These are phyloP conservation scores for Chaetomium tenue DNA, from an alignment of 495 filamentous ascomycete species.

Conservation along the genomic window DNA sequence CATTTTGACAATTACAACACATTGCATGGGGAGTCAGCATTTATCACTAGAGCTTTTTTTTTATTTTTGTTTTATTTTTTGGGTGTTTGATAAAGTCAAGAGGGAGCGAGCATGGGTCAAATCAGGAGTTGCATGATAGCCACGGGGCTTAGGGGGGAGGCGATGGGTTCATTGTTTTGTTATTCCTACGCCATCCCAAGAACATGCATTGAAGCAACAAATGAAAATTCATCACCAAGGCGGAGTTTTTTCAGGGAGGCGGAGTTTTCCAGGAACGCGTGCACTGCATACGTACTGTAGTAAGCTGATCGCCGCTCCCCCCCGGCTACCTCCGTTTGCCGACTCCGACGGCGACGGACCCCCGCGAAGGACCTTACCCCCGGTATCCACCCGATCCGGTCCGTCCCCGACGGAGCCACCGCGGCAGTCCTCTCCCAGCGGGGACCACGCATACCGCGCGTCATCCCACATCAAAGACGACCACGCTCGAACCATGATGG, in stretches of 20 bases:
- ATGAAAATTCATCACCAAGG: too few species aligned
- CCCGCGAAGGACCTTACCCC: neutral
- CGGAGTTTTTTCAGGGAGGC: too few species aligned
- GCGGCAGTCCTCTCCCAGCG: too few species aligned
- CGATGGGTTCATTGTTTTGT: neutral
- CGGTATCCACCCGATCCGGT: too few species aligned
- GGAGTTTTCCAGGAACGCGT: neutral
- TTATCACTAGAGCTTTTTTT: neutral
- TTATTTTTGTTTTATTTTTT: neutral
- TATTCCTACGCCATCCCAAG: neutral
- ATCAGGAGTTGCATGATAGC: slow-evolving; percentile 2
- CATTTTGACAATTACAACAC: neutral
- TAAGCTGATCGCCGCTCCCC: too few species aligned
- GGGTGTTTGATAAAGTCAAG: neutral
- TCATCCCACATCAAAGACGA: too few species aligned
- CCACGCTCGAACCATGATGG: too few species aligned
- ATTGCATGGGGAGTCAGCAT: slow-evolving; percentile 11
- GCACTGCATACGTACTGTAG: neutral
- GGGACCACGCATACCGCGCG: too few species aligned
- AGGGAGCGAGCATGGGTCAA: neutral
- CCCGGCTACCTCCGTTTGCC: neutral
- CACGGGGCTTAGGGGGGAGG: neutral
- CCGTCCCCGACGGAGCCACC: too few species aligned
- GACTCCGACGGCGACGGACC: neutral
- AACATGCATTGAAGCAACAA: neutral